A percentile compares a stretch with the other conserved stretches of the same genome.
Evolutionary conservation across 192 early-diverging fungal species (phyloP).

Genomic region (Gryganskiella cystojenkinii): DNA sequence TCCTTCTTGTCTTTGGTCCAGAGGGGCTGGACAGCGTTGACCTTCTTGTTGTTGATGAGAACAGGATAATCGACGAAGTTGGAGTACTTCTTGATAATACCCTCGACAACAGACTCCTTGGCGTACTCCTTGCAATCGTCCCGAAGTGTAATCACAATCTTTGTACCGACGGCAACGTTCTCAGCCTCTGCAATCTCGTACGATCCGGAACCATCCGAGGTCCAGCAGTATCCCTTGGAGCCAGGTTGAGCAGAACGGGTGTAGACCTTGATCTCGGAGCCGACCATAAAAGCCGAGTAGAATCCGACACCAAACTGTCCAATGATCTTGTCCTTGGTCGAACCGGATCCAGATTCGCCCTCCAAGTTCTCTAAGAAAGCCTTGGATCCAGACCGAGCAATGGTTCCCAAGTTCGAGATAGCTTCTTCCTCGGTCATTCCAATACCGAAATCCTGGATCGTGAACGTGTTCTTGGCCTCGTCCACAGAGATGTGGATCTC

Average conservation of each 20-base stretch:
- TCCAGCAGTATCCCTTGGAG: slow-evolving; percentile 81
- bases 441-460: slow-evolving; percentile 81
- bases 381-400: slow-evolving; percentile 87
- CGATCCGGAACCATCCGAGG: slow-evolving; percentile 77
- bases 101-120: slow-evolving; percentile 53
- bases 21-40: slow-evolving; percentile 70
- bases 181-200: slow-evolving; percentile 85
- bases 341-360: slow-evolving; percentile 32
- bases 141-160: slow-evolving; percentile 83
- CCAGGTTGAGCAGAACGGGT: slow-evolving; percentile 69
- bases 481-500: slow-evolving; percentile 70
- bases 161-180: slow-evolving; percentile 82
- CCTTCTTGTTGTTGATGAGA: slow-evolving; percentile 61
- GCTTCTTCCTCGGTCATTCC: slow-evolving; percentile 84
- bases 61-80: slow-evolving; percentile 74
- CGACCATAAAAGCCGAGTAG: slow-evolving; percentile 78
- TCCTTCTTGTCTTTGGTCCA: slow-evolving; percentile 69
- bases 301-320: slow-evolving; percentile 90
- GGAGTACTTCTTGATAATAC: slow-evolving; percentile 75
- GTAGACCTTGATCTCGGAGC: slow-evolving; percentile 83
- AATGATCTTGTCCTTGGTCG: slow-evolving; percentile 76
- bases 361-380: slow-evolving; percentile 80
- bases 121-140: slow-evolving; percentile 75
- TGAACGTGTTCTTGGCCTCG: slow-evolving; percentile 59
- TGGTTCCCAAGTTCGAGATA: slow-evolving; percentile 83